Conservation (phyloP, 2,329 filamentous ascomycete genomes). For the Colletotrichum sp. region DNA sequence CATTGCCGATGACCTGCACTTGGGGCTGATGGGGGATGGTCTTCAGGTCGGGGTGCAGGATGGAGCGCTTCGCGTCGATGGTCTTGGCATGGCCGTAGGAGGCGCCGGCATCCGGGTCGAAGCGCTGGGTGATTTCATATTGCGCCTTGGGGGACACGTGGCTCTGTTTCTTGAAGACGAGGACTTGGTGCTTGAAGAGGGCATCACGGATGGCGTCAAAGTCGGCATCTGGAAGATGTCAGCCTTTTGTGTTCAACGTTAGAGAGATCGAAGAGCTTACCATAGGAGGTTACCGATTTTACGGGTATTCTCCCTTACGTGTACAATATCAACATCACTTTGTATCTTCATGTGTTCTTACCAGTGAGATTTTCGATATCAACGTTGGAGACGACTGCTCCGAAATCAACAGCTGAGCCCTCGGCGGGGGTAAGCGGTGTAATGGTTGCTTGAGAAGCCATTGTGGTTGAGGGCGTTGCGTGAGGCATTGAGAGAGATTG, state of each 20-base stretch:
- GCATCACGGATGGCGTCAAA: constrained; percentile 68
- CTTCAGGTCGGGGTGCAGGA: constrained; percentile 81
- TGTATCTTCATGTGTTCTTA: constrained; percentile 40
- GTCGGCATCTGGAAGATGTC: constrained; percentile 56
- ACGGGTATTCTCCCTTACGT: constrained; percentile 57
- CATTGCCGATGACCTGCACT: constrained; percentile 78
- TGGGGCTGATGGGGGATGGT: constrained; percentile 82
- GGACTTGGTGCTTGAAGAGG: constrained; percentile 71
- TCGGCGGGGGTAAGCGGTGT: constrained; percentile 40
- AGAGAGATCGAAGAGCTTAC: constrained; percentile 38
- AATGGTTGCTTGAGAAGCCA: constrained; percentile 27
- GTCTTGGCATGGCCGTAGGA: constrained; percentile 81
- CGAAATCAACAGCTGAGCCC: constrained; percentile 59
- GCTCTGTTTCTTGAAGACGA: constrained; percentile 73
- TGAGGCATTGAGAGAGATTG: background rate
- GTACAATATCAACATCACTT: constrained; percentile 15
- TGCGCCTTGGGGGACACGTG: constrained; percentile 72
- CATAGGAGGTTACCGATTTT: constrained; percentile 65
- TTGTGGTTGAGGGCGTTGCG: background rate
- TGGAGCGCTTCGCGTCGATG: constrained; percentile 65
- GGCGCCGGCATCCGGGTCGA: constrained; percentile 68
- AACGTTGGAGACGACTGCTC: constrained; percentile 61
- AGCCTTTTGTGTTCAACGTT: background rate
- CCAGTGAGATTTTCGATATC: constrained; percentile 68
- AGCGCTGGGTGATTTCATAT: constrained; percentile 75